Percentiles rank a stretch among this genome's conserved stretches.
Evolutionary conservation across 2,329 filamentous ascomycete genomes (phyloP).

Genomic region (Ilyonectria robusta): DNA sequence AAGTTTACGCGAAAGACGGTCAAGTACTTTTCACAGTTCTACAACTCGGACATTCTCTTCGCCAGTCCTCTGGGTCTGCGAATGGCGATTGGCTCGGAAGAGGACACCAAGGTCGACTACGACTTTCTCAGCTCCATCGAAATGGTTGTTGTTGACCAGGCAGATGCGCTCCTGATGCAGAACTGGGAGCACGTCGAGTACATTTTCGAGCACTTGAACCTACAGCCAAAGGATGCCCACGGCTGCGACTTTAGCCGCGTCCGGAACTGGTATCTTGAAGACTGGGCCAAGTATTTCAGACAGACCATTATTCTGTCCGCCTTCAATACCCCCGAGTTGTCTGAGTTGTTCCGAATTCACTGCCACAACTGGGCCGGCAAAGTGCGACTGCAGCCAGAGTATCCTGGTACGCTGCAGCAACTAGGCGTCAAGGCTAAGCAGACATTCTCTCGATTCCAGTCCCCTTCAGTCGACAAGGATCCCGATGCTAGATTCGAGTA

Average conservation of each 20-base stretch:
- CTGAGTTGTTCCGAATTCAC: slow-evolving; percentile 80
- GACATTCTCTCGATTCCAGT: slow-evolving; percentile 90
- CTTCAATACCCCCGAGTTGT: slow-evolving; percentile 91
- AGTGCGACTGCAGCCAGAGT: slow-evolving; percentile 78
- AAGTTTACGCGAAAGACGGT: slow-evolving; percentile 97
- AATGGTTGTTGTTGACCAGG: slow-evolving; percentile 89
- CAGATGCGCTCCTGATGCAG: slow-evolving; percentile 95
- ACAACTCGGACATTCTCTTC: slow-evolving; percentile 95
- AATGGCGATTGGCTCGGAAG: slow-evolving; percentile 88
- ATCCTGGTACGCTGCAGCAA: slow-evolving; percentile 80
- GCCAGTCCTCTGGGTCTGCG: slow-evolving; percentile 91
- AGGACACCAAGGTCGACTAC: slow-evolving; percentile 75
- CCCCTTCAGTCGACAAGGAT: slow-evolving; percentile 77
- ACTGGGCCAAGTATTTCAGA: slow-evolving; percentile 82
- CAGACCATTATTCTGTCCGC: slow-evolving; percentile 88
- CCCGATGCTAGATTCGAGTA: slow-evolving; percentile 93
- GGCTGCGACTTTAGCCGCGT: slow-evolving; percentile 95
- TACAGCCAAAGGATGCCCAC: slow-evolving; percentile 89
- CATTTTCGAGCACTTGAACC: slow-evolving; percentile 92
- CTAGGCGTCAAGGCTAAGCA: slow-evolving; percentile 82
- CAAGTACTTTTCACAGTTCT: slow-evolving; percentile 96
- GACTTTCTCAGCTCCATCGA: slow-evolving; percentile 97
- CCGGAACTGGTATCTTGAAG: slow-evolving; percentile 92
- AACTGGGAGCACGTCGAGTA: slow-evolving; percentile 98
- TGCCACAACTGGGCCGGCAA: slow-evolving; percentile 88